phyloP scores from a whole-genome alignment of 1,139 yeast genomes.

The Debaryomyces nepalensis region DNA sequence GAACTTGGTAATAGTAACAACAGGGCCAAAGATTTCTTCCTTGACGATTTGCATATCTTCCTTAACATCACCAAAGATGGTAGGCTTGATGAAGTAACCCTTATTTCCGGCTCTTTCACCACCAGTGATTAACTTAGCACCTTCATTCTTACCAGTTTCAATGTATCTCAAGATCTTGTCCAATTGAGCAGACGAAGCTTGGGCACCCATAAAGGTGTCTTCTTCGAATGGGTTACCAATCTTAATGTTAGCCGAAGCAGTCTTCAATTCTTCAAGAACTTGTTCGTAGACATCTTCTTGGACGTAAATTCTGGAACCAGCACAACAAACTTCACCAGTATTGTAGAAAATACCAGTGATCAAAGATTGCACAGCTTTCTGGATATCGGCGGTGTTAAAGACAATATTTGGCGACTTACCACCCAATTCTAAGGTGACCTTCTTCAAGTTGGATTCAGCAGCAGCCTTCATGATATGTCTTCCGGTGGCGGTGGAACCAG shows the following conservation, averaged over 20 bases:
- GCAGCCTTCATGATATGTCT: slow-evolving; percentile 74
- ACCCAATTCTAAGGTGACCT: slow-evolving; percentile 83
- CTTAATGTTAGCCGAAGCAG: slow-evolving; percentile 57
- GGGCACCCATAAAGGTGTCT: slow-evolving; percentile 81
- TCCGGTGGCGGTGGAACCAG: slow-evolving; percentile 87
- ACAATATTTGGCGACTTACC: slow-evolving; percentile 86
- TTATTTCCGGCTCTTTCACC: slow-evolving; percentile 69
- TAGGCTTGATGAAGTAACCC: slow-evolving; percentile 82
- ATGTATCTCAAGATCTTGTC: slow-evolving; percentile 76
- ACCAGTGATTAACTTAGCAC: slow-evolving; percentile 77
- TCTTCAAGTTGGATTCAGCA: slow-evolving; percentile 70
- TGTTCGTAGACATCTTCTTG: slow-evolving; percentile 78
- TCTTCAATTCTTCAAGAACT: slow-evolving; percentile 61
- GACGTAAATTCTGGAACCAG: slow-evolving; percentile 80
- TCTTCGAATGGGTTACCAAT: slow-evolving; percentile 82
- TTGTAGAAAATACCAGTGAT: slow-evolving; percentile 66
- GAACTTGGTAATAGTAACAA: slow-evolving; percentile 75
- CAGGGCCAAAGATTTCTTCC: slow-evolving; percentile 91
- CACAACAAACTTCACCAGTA: slow-evolving; percentile 89
- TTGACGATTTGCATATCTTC: slow-evolving; percentile 69
- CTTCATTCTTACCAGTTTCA: slow-evolving; percentile 72
- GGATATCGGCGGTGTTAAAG: slow-evolving; percentile 73
- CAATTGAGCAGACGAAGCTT: slow-evolving; percentile 75
- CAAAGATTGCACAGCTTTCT: slow-evolving; percentile 62
- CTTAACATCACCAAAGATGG: slow-evolving; percentile 72